Base-by-base conservation (phyloP, 2,329 filamentous ascomycete species). In the Pseudogymnoascus sp. region DNA sequence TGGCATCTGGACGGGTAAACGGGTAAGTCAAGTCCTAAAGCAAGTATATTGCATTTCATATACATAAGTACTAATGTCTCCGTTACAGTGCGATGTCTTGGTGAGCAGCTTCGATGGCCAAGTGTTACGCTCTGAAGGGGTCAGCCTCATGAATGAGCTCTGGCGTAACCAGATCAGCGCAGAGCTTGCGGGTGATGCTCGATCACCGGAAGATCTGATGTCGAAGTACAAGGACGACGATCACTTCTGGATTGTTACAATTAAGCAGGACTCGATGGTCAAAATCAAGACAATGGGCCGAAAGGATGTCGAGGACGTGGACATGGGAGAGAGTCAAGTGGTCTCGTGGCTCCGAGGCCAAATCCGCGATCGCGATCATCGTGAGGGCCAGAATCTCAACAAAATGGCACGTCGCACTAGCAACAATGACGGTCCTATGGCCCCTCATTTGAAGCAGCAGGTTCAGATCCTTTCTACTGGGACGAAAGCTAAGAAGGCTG, bases 401-500 rank as follows among this genome's bases (percentile, higher is more conserved):
- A 68, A 71, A 74, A 63, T 71, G 13, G 65, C 67, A 39, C 70
- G 69, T n/a, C 61, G 65, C 54, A 60, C 62, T 6, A 69, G 64
- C 58, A 64, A 71, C 39, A 63, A 63, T 11, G 69, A 71, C 9
- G 47, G 62, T n/a, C 60, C 50, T 4, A 47, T 59, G 10, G 31
- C 33, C 5, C 68, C 67, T 60, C 77, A 83, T 44, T 76, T 80
- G 61, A 81, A 85, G 63, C 86, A 88, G 67, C 88, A 93, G 61
- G 92, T 97, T 50, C 87, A 89, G 63, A 87, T 97, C n/a, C 81
- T 97, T 3, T 82, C 92, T 5, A 85, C 89, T 1, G 87, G 90
- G 62, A 92, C 91, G 58, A 86, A 87, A 68, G 91, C 87, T 73
- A 97, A 96, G 75, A 97, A 97, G 77, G 89, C 88, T 65, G 97